Base-by-base conservation (phyloP, 306 rosid genomes). In the Geum urbanum region DNA sequence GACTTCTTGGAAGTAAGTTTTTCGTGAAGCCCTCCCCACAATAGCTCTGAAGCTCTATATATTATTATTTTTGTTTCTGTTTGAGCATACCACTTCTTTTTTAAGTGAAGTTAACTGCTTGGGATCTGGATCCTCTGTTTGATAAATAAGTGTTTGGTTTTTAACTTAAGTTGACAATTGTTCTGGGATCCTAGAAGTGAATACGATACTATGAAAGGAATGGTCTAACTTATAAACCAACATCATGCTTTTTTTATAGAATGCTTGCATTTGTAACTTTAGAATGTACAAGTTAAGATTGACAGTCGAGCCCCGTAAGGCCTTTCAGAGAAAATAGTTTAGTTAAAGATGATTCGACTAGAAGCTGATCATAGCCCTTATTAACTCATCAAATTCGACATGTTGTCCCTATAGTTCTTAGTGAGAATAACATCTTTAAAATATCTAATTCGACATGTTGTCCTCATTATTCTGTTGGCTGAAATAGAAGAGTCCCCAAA, bases 1-100 rank as follows among this genome's bases (percentile, higher is more conserved):
- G 71, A 85, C 0, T 92, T 92, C 79, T 74, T 92, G 69, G 89
- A 88, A 92, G 98, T 87, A 90, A 64, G 43, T 77, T 77, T 32
- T 35, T 49, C 8, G 54, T 72, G 48, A 43, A 62, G 35, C 39
- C 46, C 10, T 56, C 54, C 71, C 71, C 45, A 2, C 18, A 11
- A 13, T 51, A 14, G 49, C 66, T 24, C 65, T 5, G 20, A 45
- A 8, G 45, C 39, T 55, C 54, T 63, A 37, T 63, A 41, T 14
- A 0, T 54, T 16, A 24, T 24, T 24, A 24, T 24, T 24, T 16
- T 51, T 68, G 27, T 24, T 52, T 49, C 60, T 15, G 18, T 5
- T 47, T 49, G 9, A 20, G 51, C 51, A 10, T 57, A 9, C 54
- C 49, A 39, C 47, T 27, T 57, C 57, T 55, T 24, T 24, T 15